Conservation (phyloP, 2,329 filamentous ascomycete species). For the Aspergillus flavus region DNA sequence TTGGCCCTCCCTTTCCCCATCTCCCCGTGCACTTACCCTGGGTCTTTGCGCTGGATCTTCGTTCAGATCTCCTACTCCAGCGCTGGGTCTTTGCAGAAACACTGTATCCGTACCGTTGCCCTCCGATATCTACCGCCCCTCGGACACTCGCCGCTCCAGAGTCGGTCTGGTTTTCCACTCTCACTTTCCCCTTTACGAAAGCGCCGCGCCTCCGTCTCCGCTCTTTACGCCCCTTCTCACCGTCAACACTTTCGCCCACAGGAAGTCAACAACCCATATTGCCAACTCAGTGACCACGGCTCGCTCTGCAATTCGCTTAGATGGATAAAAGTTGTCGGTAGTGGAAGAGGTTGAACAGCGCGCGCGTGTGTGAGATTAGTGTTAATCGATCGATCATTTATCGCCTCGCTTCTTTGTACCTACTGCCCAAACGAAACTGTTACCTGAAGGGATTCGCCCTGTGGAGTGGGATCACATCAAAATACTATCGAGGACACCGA, state of each 20-base stretch:
- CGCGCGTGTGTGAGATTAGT: slow-evolving; percentile 11
- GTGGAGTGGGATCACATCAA: slow-evolving; percentile 6
- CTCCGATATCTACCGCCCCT: neutral
- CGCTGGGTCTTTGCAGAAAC: neutral
- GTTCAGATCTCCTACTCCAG: neutral
- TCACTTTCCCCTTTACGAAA: slow-evolving; percentile 9
- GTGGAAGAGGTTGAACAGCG: slow-evolving; percentile 1
- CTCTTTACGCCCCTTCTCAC: slow-evolving; percentile 4
- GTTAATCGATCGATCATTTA: slow-evolving; percentile 10
- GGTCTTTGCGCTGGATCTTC: neutral
- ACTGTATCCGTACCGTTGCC: neutral
- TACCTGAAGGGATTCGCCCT: neutral
- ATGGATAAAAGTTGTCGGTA: slow-evolving; percentile 15
- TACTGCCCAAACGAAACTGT: neutral
- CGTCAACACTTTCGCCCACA: neutral
- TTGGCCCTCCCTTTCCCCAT: neutral
- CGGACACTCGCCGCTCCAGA: slow-evolving; percentile 1
- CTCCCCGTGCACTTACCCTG: neutral
- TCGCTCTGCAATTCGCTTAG: slow-evolving; percentile 4
- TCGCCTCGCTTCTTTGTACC: neutral
- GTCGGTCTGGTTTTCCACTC: neutral
- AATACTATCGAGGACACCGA: slow-evolving; percentile 11
- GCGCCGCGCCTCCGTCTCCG: slow-evolving; percentile 9
- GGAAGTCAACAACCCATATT: neutral
- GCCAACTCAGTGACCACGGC: slow-evolving; percentile 4